A percentile compares a stretch with the other conserved stretches of the same genome.
These are phyloP conservation scores for Sherardia arvensis DNA, from an alignment of 257 asterid genomes.

Conservation along the genomic window DNA sequence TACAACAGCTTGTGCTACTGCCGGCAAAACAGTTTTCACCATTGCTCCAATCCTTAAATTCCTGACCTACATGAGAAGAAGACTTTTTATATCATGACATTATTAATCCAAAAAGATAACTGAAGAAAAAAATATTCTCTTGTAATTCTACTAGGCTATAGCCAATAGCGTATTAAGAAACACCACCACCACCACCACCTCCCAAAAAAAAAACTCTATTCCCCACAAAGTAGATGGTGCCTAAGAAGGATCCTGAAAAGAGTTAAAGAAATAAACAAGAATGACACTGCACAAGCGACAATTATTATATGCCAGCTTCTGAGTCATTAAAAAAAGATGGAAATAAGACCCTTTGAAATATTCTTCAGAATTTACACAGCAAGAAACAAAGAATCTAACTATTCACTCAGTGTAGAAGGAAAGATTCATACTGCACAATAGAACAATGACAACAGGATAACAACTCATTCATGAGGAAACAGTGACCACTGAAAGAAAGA, in stretches of 20 bases:
- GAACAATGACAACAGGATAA: background rate
- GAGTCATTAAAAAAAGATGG: background rate
- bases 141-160: no score
- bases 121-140: background rate
- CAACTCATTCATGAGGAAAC: background rate
- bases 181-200: no score
- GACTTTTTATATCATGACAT: background rate
- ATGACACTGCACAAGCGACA: background rate
- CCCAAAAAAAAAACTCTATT: no score
- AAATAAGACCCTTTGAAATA: background rate
- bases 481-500: background rate
- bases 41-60: constrained; percentile 93
- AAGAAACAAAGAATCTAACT: background rate
- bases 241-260: background rate
- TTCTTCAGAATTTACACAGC: background rate
- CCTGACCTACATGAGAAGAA: constrained; percentile 44
- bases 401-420: background rate
- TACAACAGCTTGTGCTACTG: constrained; percentile 82
- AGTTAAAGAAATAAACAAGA: background rate
- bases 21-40: constrained; percentile 86
- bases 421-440: background rate
- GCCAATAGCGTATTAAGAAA: background rate
- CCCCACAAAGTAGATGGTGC: background rate
- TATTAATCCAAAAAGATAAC: background rate
- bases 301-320: background rate